Percentiles rank a stretch among this genome's conserved stretches.
Conservation (phyloP, 129 eudicot species). For the Solidago caesia region DNA sequence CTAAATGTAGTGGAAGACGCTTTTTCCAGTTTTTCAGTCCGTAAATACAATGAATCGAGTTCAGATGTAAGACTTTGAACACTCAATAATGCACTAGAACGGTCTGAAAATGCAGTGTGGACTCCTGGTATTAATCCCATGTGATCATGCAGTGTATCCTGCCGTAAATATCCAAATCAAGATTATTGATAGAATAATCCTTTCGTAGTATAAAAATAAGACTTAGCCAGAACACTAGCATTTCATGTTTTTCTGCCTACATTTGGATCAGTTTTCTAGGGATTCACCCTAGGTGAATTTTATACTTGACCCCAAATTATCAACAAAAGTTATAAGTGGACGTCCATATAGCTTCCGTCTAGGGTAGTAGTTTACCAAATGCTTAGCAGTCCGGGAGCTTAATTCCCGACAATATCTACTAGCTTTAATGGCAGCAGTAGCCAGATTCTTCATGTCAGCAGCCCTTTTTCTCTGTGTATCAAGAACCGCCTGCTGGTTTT, state of each 20-base stretch:
- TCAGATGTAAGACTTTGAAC: conserved; percentile 85
- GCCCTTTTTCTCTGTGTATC: conserved; percentile 66
- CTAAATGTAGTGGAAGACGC: conserved; percentile 68
- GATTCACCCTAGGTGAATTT: not conserved
- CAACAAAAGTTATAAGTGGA: conserved; percentile 2
- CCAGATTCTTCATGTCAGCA: conserved; percentile 73
- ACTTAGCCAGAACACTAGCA: not conserved
- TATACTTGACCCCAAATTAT: not conserved
- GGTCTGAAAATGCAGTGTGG: conserved; percentile 82
- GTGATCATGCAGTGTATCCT: conserved; percentile 84
- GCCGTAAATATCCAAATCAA: conserved; percentile 28
- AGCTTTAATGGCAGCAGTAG: conserved; percentile 77
- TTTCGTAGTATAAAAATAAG: not conserved
- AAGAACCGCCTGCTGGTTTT: conserved; percentile 62
- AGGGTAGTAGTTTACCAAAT: conserved; percentile 49
- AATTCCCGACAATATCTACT: conserved; percentile 73
- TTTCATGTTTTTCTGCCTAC: conserved; percentile 1
- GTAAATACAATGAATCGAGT: conserved; percentile 60
- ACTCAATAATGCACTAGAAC: conserved; percentile 78
- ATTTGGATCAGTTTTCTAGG: not conserved
- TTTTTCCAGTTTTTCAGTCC: conserved; percentile 65
- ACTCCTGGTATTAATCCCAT: conserved; percentile 73
- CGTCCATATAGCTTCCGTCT: not conserved
- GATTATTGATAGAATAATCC: not conserved
- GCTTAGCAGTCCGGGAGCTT: conserved; percentile 68